These are phyloP conservation scores for Colletotrichum trifolii DNA, from an alignment of 2,329 filamentous ascomycete genomes.

Conservation along the genomic window DNA sequence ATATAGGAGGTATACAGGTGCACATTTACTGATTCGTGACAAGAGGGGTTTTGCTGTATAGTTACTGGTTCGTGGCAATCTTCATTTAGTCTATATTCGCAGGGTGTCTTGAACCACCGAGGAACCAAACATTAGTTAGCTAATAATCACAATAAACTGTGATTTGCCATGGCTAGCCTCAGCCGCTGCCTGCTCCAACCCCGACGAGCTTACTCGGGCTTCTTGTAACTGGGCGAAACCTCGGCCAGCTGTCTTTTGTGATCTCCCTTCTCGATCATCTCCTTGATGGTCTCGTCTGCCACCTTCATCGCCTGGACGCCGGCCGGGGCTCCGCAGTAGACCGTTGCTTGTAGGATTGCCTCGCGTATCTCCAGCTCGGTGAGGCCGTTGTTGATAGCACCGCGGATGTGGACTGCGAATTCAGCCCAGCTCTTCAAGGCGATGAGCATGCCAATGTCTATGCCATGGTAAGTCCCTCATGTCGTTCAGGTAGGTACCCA, in stretches of 20 bases:
- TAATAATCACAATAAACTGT: no score
- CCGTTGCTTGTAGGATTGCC: conserved; percentile 57
- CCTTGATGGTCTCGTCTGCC: conserved; percentile 41
- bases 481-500: background rate
- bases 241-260: conserved; percentile 38
- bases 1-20: no score
- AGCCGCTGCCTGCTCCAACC: no score
- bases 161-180: no score
- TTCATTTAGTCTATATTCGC: no score
- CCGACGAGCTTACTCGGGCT: background rate
- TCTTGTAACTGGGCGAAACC: conserved; percentile 21
- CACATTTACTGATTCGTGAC: no score
- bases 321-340: conserved; percentile 54
- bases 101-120: no score
- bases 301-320: conserved; percentile 50
- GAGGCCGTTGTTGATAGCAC: conserved; percentile 70
- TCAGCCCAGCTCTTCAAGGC: conserved; percentile 68
- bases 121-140: no score
- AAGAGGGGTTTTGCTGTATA: no score
- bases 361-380: conserved; percentile 66
- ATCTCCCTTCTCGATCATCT: conserved; percentile 42
- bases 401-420: conserved; percentile 69
- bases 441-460: conserved; percentile 71
- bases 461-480: background rate
- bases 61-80: no score